phyloP scores from a whole-genome alignment of 768 basidiomycete species.

The Fomitopsis serialis region DNA sequence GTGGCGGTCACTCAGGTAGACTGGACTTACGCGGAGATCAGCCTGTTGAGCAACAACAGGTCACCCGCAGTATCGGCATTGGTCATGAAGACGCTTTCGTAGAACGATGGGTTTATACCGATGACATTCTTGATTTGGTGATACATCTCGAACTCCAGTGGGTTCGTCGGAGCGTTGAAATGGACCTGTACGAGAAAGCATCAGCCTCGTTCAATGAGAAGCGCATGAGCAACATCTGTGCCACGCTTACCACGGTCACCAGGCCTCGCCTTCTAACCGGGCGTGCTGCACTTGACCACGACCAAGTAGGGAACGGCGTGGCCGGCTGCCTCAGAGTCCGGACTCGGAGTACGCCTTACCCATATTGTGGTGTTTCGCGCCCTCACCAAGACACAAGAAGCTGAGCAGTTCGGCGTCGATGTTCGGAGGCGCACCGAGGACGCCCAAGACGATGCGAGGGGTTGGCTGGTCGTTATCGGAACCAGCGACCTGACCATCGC shows the following conservation, averaged over 20 bases:
- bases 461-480: constrained; percentile 96
- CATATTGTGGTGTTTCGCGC: constrained; percentile 95
- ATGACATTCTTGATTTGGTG: constrained; percentile 99
- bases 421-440: constrained; percentile 95
- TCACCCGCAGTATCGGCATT: constrained; percentile 96
- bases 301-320: constrained; percentile 96
- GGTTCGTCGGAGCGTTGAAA: constrained; percentile 95
- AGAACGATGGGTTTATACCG: constrained; percentile 97
- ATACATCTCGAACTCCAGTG: constrained; percentile 95
- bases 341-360: constrained; percentile 95
- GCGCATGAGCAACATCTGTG: constrained; percentile 93
- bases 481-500: constrained; percentile 97
- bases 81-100: constrained; percentile 91
- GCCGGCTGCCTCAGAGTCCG: constrained; percentile 87
- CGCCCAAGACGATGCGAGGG: constrained; percentile 93
- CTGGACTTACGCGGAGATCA: constrained; percentile 88
- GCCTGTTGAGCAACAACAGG: constrained; percentile 78
- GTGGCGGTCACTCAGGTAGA: background rate
- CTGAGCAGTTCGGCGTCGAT: constrained; percentile 92
- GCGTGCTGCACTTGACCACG: constrained; percentile 91
- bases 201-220: constrained; percentile 39
- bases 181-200: constrained; percentile 59
- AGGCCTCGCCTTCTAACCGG: constrained; percentile 85
- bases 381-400: constrained; percentile 91
- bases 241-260: constrained; percentile 99